A percentile compares a stretch with the other conserved stretches of the same genome.
Evolutionary conservation across 2,329 filamentous ascomycete species (phyloP).

Genomic region (Erysiphe pulchra): DNA sequence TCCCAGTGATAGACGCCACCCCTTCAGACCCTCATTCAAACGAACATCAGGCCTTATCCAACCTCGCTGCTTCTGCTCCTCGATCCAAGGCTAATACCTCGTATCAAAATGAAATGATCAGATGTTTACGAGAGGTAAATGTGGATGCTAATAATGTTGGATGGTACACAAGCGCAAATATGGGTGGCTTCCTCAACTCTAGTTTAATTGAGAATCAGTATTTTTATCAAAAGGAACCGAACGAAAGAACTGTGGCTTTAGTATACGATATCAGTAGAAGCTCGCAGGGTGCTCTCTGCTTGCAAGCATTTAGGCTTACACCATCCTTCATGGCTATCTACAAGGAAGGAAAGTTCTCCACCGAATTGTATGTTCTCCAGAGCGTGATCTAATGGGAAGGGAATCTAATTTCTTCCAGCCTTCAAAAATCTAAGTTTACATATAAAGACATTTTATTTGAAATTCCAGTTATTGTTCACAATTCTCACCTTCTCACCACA

Average conservation of each 20-base stretch:
- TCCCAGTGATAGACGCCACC: slow-evolving; percentile 57
- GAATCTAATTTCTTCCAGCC: slow-evolving; percentile 22
- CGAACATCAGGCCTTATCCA: slow-evolving; percentile 35
- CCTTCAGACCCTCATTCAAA: slow-evolving; percentile 46
- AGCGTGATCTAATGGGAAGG: not conserved
- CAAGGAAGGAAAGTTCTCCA: slow-evolving; percentile 92
- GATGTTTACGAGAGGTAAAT: slow-evolving; percentile 87
- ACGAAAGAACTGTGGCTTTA: slow-evolving; percentile 65
- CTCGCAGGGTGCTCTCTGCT: slow-evolving; percentile 68
- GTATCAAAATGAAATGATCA: slow-evolving; percentile 95
- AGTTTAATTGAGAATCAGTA: slow-evolving; percentile 95
- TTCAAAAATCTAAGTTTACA: slow-evolving; percentile 80
- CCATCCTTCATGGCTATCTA: slow-evolving; percentile 66
- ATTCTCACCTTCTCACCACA: slow-evolving; percentile 87
- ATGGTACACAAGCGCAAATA: slow-evolving; percentile 95
- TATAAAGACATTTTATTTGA: slow-evolving; percentile 89
- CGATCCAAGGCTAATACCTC: slow-evolving; percentile 68
- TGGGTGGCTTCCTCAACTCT: slow-evolving; percentile 93
- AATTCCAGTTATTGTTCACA: slow-evolving; percentile 72
- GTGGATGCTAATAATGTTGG: slow-evolving; percentile 94
- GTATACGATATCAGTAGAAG: slow-evolving; percentile 92
- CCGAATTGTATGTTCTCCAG: slow-evolving; percentile 47
- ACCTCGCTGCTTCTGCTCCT: slow-evolving; percentile 64
- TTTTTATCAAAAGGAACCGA: slow-evolving; percentile 82
- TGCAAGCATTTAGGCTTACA: slow-evolving; percentile 82